Base-by-base conservation (phyloP, 768 basidiomycete genomes). In the Collybia sp. region DNA sequence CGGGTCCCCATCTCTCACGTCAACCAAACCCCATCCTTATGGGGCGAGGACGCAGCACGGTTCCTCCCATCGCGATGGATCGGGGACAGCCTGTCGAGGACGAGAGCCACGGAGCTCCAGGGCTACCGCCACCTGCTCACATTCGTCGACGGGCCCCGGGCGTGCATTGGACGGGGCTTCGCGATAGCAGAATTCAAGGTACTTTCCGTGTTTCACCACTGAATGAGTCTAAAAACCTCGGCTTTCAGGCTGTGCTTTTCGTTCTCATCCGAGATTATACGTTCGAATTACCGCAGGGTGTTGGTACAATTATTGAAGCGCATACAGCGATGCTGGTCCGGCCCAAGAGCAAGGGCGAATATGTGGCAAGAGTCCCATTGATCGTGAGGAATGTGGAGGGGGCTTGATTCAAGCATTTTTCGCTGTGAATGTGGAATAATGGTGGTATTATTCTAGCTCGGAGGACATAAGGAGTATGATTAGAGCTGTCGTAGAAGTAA, bases 181-280 rank as follows among this genome's bases (percentile, higher is more conserved):
- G 44, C 44, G 19, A 44, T 72, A 15, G 60, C 66, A 0, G 65
- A 71, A 47, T 59, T 71, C 49, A 74, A 73, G 66, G 72, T 71
- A 12, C 12, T 11, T 30, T 16, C n/a, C 11, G 2, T 12, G n/a
- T 36, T 18, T 47, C 25, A 3, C 4, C 12, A 2, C 16, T 19
- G 17, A 42, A 12, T 36, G 3, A 18, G n/a, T n/a, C n/a, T n/a
- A n/a, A n/a, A n/a, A n/a, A n/a, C n/a, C n/a, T n/a, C n/a, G n/a
- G n/a, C n/a, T n/a, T n/a, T n/a, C n/a, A n/a, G n/a, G n/a, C n/a
- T n/a, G n/a, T n/a, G n/a, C 53, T 77, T 2, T 58, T 58, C 1
- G 67, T 74, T 18, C 58, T 79, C 10, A 61, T 75, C 36, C 65
- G 65, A 40, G 64, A 68, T 54, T 78, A 61, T 45, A 57, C 54